Base-by-base conservation (phyloP, 257 asterid genomes). In the Osmanthus fragrans region DNA sequence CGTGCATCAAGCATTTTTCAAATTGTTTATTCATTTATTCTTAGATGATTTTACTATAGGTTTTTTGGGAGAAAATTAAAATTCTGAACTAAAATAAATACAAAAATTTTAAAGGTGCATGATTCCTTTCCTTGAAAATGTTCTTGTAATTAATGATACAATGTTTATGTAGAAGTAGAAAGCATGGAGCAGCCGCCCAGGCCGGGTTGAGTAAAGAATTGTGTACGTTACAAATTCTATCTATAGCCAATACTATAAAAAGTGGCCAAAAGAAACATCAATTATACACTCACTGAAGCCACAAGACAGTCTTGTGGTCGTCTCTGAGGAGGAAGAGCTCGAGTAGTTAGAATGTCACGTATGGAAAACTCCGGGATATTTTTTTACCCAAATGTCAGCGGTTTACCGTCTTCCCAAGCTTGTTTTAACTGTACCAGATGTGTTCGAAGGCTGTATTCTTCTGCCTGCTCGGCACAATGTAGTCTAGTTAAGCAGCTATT, bases 391-490 rank as follows among this genome's bases (percentile, higher is more conserved):
- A 47, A 69, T 70, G 80, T 42, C 47, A 80, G 73, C 29, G 47
- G 85, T 45, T 77, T 80, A 60, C 80, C 82, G 6, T 78, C 72
- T 71, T 80, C 80, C 81, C 86, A 82, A 63, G 86, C 85, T 87
- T 84, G 91, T 83, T 88, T 87, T 85, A 85, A 82, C 87, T 87
- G 99, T 82, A 90, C 21, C 47, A 93, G 78, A 80, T 89, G 91
- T 49, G 92, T 84, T 83, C 97, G 84, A 47, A 93, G 91, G 89
- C 94, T 91, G 86, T 82, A 73, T 83, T 93, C 99, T 82, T 90
- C 89, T 69, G 84, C 93, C 99, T 95, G 96, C 81, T 71, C 83
- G 58, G 23, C 63, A 27, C 56, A 71, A 78, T 54, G 72, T 21
- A 54, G 72, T 47, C 58, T 58, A 78, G 18, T 33, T 74, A 65